Evolutionary conservation across 2,329 filamentous ascomycete genomes (phyloP).

Genomic region (Teratosphaeriaceae sp.): DNA sequence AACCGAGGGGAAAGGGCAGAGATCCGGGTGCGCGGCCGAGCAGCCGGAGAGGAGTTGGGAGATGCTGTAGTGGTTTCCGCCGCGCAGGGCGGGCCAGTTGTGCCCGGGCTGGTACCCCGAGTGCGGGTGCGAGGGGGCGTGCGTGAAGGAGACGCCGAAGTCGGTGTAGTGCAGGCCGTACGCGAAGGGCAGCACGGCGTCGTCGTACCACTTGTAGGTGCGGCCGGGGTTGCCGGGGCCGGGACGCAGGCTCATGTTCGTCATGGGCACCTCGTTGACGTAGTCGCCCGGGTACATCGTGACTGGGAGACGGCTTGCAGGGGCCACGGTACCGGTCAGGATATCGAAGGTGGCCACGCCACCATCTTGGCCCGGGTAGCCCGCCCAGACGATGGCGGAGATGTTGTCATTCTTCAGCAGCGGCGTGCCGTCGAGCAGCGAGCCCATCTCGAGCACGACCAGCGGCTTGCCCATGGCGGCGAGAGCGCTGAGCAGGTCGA

Average conservation of each 20-base stretch:
- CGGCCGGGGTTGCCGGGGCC: slow-evolving; percentile 41
- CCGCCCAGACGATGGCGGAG: slow-evolving; percentile 50
- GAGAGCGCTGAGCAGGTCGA: slow-evolving; percentile 45
- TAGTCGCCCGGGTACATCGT: slow-evolving; percentile 50
- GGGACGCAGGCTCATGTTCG: slow-evolving; percentile 51
- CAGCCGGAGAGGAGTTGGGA: slow-evolving; percentile 32
- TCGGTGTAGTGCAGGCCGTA: slow-evolving; percentile 54
- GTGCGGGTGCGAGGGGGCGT: background rate
- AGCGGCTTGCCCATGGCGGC: slow-evolving; percentile 43
- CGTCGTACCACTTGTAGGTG: slow-evolving; percentile 54
- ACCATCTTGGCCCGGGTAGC: slow-evolving; percentile 55
- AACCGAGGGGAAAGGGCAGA: slow-evolving; percentile 38
- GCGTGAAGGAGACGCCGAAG: slow-evolving; percentile 32
- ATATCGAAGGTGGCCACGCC: slow-evolving; percentile 50
- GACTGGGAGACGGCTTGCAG: slow-evolving; percentile 35
- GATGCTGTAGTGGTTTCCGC: slow-evolving; percentile 26
- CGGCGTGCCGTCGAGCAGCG: slow-evolving; percentile 46
- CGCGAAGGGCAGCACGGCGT: slow-evolving; percentile 48
- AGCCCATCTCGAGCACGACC: slow-evolving; percentile 48
- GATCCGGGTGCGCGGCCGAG: slow-evolving; percentile 34
- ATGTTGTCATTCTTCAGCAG: slow-evolving; percentile 44
- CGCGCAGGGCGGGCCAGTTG: background rate
- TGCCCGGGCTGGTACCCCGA: background rate
- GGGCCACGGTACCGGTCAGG: slow-evolving; percentile 44
- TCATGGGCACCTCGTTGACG: slow-evolving; percentile 45